Percentiles rank a stretch among this genome's conserved stretches.
Evolutionary conservation across 106 monocot species (phyloP).

Genomic region (Hemerocallis citrina): DNA sequence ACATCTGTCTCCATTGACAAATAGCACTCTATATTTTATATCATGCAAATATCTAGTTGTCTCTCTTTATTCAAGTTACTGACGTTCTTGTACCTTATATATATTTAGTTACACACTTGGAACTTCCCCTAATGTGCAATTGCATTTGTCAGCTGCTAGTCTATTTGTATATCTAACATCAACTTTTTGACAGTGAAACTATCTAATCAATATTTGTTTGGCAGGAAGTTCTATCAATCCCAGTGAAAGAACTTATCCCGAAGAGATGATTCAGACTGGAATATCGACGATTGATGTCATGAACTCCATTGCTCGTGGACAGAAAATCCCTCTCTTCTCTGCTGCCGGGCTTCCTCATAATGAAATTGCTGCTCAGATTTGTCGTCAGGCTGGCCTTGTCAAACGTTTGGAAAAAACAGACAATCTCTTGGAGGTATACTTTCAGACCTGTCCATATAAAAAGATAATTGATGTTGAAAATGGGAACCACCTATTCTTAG

Average conservation of each 20-base stretch:
- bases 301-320: conserved; percentile 97
- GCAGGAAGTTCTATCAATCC: conserved; percentile 98
- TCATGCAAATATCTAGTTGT: too few species aligned
- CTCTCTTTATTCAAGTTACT: too few species aligned
- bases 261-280: conserved; percentile 99
- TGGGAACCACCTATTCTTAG: not conserved
- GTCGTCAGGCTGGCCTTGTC: conserved; percentile 98
- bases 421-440: conserved; percentile 79
- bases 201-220: too few species aligned
- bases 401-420: conserved; percentile 73
- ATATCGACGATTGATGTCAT: conserved; percentile 98
- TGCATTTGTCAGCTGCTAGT: too few species aligned
- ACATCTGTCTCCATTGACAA: too few species aligned
- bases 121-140: too few species aligned
- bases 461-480: not conserved
- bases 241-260: conserved; percentile 97
- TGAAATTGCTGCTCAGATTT: conserved; percentile 98
- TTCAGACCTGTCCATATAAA: not conserved
- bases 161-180: not conserved
- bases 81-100: too few species aligned
- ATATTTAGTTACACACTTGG: too few species aligned
- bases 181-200: not conserved
- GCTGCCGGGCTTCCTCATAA: conserved; percentile 96
- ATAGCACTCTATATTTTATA: too few species aligned
- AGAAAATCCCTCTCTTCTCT: conserved; percentile 96